Base-by-base conservation (phyloP, 495 filamentous ascomycete species). In the Aspergillus saccharolyticus region DNA sequence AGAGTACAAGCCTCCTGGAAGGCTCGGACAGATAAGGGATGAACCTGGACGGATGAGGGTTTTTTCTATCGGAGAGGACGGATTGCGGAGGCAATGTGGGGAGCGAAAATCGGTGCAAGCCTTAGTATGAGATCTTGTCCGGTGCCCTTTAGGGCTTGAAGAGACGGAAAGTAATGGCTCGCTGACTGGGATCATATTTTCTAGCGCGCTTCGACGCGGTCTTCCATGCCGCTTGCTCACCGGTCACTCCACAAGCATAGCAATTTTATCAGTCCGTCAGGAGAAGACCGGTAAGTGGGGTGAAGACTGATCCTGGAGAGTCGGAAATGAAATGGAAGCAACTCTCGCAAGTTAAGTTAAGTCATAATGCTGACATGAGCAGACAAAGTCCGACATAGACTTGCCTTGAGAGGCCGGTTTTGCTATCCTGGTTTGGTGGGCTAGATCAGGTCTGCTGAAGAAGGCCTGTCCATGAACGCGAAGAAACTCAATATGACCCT, bases 171-270 rank as follows among this genome's bases (percentile, higher is more conserved):
- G 33, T 39, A 39, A n/a, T 21, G 28, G 33, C 50, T 50, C 28
- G 22, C 42, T 42, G 46, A 52, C 28, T 58, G 53, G 58, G 58
- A 58, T 43, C 39, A 28, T 46, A 48, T 64, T 64, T 64, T 64
- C 62, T 64, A 64, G 62, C 62, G 62, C 54, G 56, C 58, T 64
- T 63, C 58, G 56, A 59, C 52, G 52, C 28, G 16, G 25, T 55
- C 39, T 60, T 58, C 62, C 25, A 63, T 54, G 56, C 49, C 52
- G 56, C 56, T 57, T 44, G 53, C 44, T 54, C 42, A 50, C 52
- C 53, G 53, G 44, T 42, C 12, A 48, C 56, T 56, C 60, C 60
- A 63, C 60, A 44, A 20, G 24, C 33, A 18, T 14, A 18, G 42
- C 16, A 42, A 17, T 49, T 4, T 48, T 28, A 53, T 33, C 18